Percentiles rank a stretch among this genome's conserved stretches.
phyloP scores from a whole-genome alignment of 129 eudicot genomes.

The Helichrysum umbraculigerum region DNA sequence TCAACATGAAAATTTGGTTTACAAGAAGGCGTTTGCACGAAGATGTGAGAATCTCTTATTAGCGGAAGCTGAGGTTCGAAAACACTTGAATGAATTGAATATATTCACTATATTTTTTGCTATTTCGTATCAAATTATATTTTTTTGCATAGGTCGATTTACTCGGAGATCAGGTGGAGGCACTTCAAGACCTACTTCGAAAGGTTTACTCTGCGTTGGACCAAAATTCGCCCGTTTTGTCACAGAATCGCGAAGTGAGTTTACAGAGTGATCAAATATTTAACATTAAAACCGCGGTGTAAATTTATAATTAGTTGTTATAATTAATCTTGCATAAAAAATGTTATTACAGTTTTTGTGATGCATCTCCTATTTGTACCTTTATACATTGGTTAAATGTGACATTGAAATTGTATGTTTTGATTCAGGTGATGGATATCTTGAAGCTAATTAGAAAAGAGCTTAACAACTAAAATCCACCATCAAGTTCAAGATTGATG shows the following conservation, averaged over 20 bases:
- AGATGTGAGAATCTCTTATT: constrained; percentile 62
- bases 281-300: not conserved
- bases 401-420: not conserved
- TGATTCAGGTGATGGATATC: constrained; percentile 55
- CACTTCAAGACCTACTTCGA: constrained; percentile 52
- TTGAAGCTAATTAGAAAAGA: constrained; percentile 48
- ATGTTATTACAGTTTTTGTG: not conserved
- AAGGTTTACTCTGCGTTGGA: constrained; percentile 50
- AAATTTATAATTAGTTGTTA: not conserved
- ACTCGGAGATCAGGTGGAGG: constrained; percentile 80
- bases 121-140: too few relatives aligned
- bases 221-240: constrained; percentile 46
- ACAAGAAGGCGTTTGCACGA: constrained; percentile 55
- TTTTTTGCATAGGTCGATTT: constrained; percentile 58
- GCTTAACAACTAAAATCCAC: constrained; percentile 13
- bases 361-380: too few relatives aligned
- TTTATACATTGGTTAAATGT: not conserved
- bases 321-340: not conserved
- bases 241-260: constrained; percentile 47
- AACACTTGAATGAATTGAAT: not conserved
- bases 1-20: constrained; percentile 36
- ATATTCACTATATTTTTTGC: too few relatives aligned
- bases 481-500: not conserved
- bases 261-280: not conserved
- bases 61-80: constrained; percentile 72